Conservation (phyloP, 257 asterid genomes). For the Nicotiana undulata region DNA sequence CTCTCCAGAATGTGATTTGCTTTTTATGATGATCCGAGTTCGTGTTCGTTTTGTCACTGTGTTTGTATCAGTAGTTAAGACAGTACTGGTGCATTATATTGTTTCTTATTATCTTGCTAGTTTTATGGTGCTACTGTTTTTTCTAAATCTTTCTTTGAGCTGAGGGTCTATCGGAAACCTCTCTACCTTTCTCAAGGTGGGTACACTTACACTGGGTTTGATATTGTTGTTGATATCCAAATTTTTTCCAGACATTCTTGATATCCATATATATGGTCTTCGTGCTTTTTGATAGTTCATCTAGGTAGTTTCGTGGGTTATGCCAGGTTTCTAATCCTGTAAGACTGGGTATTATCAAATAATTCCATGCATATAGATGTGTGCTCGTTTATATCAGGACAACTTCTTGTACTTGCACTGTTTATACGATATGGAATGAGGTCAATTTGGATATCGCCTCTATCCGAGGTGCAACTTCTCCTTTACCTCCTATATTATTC, state of each 20-base stretch:
- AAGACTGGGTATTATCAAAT: not conserved
- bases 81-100: conserved; percentile 14
- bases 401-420: not conserved
- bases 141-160: no score
- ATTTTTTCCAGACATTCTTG: not conserved
- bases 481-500: not conserved
- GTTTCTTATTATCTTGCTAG: not conserved
- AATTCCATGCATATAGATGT: not conserved
- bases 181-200: no score
- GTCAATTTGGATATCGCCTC: not conserved
- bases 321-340: not conserved
- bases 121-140: no score
- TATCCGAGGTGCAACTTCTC: not conserved
- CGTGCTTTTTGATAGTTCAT: not conserved
- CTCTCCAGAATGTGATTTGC: conserved; percentile 20
- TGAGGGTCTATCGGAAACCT: no score
- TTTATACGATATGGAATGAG: not conserved
- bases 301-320: not conserved
- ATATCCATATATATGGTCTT: not conserved
- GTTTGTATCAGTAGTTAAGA: conserved; percentile 10
- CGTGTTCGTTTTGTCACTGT: conserved; percentile 4
- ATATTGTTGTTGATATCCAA: no score
- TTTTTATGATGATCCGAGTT: conserved; percentile 9
- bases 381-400: not conserved
- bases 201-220: no score